Evolutionary conservation across 1,139 yeast genomes (phyloP).

Genomic region (Komagataea norvegica): DNA sequence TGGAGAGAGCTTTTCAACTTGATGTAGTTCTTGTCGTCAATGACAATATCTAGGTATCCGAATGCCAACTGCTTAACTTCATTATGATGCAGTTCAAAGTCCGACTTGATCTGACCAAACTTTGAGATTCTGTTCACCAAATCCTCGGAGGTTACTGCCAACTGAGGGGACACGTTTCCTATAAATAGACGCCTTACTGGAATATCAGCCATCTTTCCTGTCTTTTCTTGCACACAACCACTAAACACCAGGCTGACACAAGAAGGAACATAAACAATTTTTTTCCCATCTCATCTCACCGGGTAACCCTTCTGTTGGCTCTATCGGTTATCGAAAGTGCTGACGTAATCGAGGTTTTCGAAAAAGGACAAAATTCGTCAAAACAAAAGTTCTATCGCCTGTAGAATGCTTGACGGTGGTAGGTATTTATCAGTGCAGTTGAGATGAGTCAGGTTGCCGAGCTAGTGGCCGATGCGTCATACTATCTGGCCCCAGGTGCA

Average conservation of each 20-base stretch:
- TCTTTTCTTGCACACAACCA: background rate
- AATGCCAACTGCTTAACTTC: conserved; percentile 33
- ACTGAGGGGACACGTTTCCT: conserved; percentile 57
- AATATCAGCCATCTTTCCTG: background rate
- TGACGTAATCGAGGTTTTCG: no score
- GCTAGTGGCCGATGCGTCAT: conserved; percentile 14
- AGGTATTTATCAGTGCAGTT: no score
- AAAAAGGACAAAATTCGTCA: background rate
- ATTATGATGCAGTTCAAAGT: conserved; percentile 47
- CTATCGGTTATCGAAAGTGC: no score
- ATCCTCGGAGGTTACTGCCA: conserved; percentile 41
- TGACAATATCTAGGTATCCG: conserved; percentile 60
- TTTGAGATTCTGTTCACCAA: conserved; percentile 45
- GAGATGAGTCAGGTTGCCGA: conserved; percentile 9
- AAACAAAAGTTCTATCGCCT: background rate
- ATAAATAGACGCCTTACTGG: conserved; percentile 48
- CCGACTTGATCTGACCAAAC: conserved; percentile 43
- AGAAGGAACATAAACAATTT: no score
- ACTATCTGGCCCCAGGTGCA: conserved; percentile 10
- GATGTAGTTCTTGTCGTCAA: conserved; percentile 41
- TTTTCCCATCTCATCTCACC: conserved; percentile 9
- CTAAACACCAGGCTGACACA: no score
- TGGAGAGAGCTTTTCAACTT: conserved; percentile 54
- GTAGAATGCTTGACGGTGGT: background rate
- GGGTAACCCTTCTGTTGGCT: background rate